These are phyloP conservation scores for Hypoxylon sp. DNA, from an alignment of 2,329 filamentous ascomycete genomes.

Conservation along the genomic window DNA sequence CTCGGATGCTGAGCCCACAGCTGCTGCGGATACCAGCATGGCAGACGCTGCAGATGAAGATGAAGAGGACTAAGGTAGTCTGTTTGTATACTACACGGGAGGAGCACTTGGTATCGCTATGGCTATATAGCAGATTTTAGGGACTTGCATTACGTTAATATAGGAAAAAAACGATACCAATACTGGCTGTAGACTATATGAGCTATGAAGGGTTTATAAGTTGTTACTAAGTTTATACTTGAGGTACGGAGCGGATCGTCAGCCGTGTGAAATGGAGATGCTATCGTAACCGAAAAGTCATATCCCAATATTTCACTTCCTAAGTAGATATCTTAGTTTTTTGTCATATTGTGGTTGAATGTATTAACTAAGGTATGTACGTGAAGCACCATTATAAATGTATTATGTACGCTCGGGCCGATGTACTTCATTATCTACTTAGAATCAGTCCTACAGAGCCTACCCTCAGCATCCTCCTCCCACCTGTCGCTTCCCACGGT, in stretches of 20 bases:
- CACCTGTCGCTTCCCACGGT: slow-evolving; percentile 18
- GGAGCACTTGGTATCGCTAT: slow-evolving; percentile 14
- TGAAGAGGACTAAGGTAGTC: slow-evolving; percentile 47
- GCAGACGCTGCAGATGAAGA: slow-evolving; percentile 55
- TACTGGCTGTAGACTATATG: neutral
- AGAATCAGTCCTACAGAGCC: slow-evolving; percentile 5
- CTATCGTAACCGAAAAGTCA: no score
- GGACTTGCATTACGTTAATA: slow-evolving; percentile 16
- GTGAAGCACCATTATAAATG: no score
- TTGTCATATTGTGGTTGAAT: no score
- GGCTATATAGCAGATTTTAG: slow-evolving; percentile 2
- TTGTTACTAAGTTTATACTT: neutral
- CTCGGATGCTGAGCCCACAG: slow-evolving; percentile 41
- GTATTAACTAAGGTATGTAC: no score
- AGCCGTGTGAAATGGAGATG: no score
- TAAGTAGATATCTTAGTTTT: no score
- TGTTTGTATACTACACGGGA: slow-evolving; percentile 39
- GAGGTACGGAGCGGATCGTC: neutral
- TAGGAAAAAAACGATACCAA: slow-evolving; percentile 10
- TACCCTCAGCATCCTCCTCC: neutral
- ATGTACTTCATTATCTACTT: no score
- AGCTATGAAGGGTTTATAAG: neutral
- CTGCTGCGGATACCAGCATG: slow-evolving; percentile 55
- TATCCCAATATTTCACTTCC: no score
- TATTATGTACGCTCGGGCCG: no score